Base-by-base conservation (phyloP, 208 protist genomes). In the Porcisia hertigi region DNA sequence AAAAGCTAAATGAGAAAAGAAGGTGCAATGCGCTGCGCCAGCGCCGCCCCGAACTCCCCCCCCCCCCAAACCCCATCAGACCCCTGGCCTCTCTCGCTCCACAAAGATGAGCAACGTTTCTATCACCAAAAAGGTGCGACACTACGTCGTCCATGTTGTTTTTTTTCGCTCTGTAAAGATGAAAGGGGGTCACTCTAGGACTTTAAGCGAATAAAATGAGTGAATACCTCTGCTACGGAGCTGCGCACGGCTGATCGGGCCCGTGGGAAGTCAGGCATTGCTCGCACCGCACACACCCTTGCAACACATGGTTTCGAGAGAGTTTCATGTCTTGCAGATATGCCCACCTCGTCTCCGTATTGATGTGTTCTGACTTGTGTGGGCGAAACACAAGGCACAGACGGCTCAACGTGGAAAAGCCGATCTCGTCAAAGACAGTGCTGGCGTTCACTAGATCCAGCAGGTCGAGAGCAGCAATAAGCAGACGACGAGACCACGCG, bases 321-420 rank as follows among this genome's bases (percentile, higher is more conserved):
- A 96, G 83, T 80, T 94, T 93, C 90, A 94, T 94, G 57, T 86
- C 64, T 14, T 73, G 66, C 73, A 92, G 57, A 75, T 94, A 96
- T 14, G 77, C 43, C 89, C 88, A 90, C 39, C 86, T 85, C 39
- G 89, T 94, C 55, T 92, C 88, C 1, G 77, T 82, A 54, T 86
- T 66, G 62, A 93, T 90, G 78, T 94, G 83, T n/a, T 71, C 70
- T 0, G 23, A 11, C 66, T 93, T 77, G 54, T 82, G 43, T 6
- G 89, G 88, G 16, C 89, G 86, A 41, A 95, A 65, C 0, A 86
- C 74, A 45, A 74, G 60, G 73, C 88, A 94, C 53, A 97, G 79
- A 11, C 80, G 80, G 6, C 79, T 63, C 34, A 95, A 79, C 20
- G 81, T 76, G 41, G 84, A 65, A 64, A 93, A 97, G 0, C 87